These are phyloP conservation scores for Pseudogymnoascus sp. DNA, from an alignment of 2,329 filamentous ascomycete species.

Conservation along the genomic window DNA sequence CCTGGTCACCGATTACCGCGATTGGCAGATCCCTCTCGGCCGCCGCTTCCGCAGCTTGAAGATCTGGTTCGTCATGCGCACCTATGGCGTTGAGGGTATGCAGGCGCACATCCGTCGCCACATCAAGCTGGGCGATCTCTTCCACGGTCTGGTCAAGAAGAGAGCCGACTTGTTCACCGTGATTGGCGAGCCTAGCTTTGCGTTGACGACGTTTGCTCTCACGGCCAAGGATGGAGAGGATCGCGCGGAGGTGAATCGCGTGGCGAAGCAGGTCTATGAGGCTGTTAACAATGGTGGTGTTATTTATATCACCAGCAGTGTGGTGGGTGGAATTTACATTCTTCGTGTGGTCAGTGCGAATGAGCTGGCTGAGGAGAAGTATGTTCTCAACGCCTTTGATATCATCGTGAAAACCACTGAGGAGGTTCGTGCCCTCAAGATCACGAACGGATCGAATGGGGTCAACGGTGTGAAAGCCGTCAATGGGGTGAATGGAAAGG, in stretches of 20 bases:
- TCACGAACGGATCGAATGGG: background rate
- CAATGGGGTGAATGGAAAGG: slow-evolving; percentile 11
- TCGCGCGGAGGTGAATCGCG: slow-evolving; percentile 51
- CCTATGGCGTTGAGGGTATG: slow-evolving; percentile 71
- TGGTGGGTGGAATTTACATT: slow-evolving; percentile 64
- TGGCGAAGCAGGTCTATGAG: slow-evolving; percentile 71
- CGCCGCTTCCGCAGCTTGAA: slow-evolving; percentile 82
- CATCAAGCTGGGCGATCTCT: slow-evolving; percentile 60
- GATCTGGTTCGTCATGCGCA: slow-evolving; percentile 88
- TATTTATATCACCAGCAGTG: slow-evolving; percentile 74
- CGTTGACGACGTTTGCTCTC: slow-evolving; percentile 67
- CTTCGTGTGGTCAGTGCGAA: slow-evolving; percentile 77
- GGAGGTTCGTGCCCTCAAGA: slow-evolving; percentile 22
- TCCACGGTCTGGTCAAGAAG: slow-evolving; percentile 50
- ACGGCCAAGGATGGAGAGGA: slow-evolving; percentile 33
- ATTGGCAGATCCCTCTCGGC: slow-evolving; percentile 95
- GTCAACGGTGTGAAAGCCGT: slow-evolving; percentile 10
- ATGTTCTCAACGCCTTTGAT: slow-evolving; percentile 66
- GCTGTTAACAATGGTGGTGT: slow-evolving; percentile 63
- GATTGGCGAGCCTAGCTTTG: slow-evolving; percentile 66
- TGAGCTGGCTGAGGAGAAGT: slow-evolving; percentile 59
- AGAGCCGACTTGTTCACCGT: slow-evolving; percentile 67
- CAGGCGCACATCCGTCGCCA: slow-evolving; percentile 64
- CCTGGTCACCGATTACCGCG: slow-evolving; percentile 86
- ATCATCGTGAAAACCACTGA: slow-evolving; percentile 47